Evolutionary conservation across 768 basidiomycete genomes (phyloP), one percentile per base, ranked within the genome.

Genomic region (Podaxis pistillaris): DNA sequence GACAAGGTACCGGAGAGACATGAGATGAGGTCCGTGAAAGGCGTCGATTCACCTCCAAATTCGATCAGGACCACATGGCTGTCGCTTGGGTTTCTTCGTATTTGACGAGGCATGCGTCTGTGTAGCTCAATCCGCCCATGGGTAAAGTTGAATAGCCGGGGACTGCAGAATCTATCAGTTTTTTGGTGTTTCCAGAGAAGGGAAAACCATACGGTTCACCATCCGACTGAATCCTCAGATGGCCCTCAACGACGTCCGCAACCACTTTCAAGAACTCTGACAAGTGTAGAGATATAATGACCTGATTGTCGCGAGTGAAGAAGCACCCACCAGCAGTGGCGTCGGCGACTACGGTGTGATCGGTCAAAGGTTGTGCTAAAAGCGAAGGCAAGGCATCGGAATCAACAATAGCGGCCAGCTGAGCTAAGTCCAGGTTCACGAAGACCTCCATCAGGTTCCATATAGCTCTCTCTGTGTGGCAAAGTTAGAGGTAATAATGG

Each of bases 371-470:
- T 13, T 72, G 71, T 4, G 83, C 77, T 2, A 76, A 69, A 58
- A 88, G 78, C 0, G 79, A 79, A 2, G 78, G 73, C 26, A 89
- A 71, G 4, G 80, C 74, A 11, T 80, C 76, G 36, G 81, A 81
- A 44, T 85, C 82, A 36, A 82, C 78, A 22, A 91, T 79, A 40
- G 84, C 80, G 37, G 81, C 79, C 11, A 90, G 68, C 13, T 81
- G 77, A 4, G 85, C 88, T 11, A 89, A 75, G 65, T 92, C 90
- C 78, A 92, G 81, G 66, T 89, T 83, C 2, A 84, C 82, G 69
- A 87, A 90, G 49, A 88, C 78, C 70, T 90, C 89, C 50, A 88
- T 76, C 47, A 90, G 71, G 28, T 79, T 78, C 80, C 83, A 86
- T 57, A 89, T 72, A 4, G 80, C 73, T 36, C 75, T 73, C 9